Percentiles rank a stretch among this genome's conserved stretches.
Conservation (phyloP, 495 filamentous ascomycete species). For the Letharia lupina region DNA sequence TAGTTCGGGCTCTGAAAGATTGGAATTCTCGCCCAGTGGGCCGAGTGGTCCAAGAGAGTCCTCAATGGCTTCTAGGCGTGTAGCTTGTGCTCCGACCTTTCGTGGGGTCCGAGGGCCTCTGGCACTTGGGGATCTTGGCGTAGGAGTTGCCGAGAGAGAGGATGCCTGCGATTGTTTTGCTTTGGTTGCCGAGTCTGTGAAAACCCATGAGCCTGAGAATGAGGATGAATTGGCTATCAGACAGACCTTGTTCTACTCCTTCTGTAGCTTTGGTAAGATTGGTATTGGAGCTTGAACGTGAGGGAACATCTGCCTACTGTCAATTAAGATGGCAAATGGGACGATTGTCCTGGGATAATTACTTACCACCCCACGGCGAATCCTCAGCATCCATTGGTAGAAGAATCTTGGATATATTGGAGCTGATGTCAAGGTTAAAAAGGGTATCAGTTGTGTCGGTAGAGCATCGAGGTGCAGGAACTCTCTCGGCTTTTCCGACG, state of each 20-base stretch:
- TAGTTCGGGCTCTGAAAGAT: constrained; percentile 46
- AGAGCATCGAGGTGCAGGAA: constrained; percentile 10
- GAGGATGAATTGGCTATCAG: constrained; percentile 13
- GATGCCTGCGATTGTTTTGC: constrained; percentile 27
- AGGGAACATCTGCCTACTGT: constrained; percentile 47
- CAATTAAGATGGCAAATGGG: constrained; percentile 20
- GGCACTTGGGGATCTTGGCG: constrained; percentile 41
- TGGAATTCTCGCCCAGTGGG: constrained; percentile 58
- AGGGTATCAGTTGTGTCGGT: constrained; percentile 16
- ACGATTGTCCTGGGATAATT: constrained; percentile 19
- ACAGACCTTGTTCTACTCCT: constrained; percentile 30
- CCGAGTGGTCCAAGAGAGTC: constrained; percentile 90
- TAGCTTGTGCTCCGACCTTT: constrained; percentile 72
- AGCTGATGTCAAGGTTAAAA: constrained; percentile 20
- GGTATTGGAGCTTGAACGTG: constrained; percentile 38
- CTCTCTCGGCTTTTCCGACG: constrained; percentile 4
- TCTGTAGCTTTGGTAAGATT: constrained; percentile 27
- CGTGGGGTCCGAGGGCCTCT: constrained; percentile 54
- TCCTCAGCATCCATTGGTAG: constrained; percentile 48
- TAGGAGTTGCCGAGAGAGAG: constrained; percentile 29
- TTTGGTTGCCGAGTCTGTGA: constrained; percentile 27
- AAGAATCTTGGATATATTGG: constrained; percentile 20
- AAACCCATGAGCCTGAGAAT: constrained; percentile 18
- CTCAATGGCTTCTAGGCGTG: constrained; percentile 78
- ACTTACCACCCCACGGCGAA: constrained; percentile 64